phyloP scores from a whole-genome alignment of 768 basidiomycete species.

The Serendipita sp. region DNA sequence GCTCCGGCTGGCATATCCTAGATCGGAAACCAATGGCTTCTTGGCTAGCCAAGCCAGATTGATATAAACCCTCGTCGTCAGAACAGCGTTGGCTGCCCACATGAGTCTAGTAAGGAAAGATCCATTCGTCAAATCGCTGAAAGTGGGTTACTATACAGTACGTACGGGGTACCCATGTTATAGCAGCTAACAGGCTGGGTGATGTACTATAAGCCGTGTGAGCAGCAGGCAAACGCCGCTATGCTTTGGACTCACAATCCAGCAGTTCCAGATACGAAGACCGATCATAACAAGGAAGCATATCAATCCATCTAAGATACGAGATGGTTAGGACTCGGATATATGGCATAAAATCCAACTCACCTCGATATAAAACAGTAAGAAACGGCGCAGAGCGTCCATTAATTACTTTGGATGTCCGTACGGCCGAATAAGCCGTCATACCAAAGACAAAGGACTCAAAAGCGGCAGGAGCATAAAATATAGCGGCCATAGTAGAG shows the following conservation, averaged over 20 bases:
- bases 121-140: no score
- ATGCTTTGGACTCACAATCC: not conserved
- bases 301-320: not conserved
- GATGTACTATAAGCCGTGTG: not conserved
- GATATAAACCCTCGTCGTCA: not conserved
- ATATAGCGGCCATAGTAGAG: not conserved
- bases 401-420: not conserved
- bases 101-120: not conserved
- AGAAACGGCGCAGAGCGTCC: not conserved
- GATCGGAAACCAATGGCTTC: not conserved
- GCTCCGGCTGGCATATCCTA: no score
- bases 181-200: not conserved
- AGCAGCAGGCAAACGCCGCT: not conserved
- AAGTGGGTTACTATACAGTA: no score
- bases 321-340: no score
- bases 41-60: conserved; percentile 1
- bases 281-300: not conserved
- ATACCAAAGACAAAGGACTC: not conserved
- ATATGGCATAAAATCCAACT: no score
- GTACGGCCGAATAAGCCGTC: not conserved
- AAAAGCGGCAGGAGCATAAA: not conserved
- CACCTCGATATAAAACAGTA: not conserved
- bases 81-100: not conserved
- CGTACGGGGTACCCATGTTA: not conserved
- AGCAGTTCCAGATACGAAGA: not conserved